phyloP scores from a whole-genome alignment of 176 grass and related monocot species.

The Olyra latifolia region DNA sequence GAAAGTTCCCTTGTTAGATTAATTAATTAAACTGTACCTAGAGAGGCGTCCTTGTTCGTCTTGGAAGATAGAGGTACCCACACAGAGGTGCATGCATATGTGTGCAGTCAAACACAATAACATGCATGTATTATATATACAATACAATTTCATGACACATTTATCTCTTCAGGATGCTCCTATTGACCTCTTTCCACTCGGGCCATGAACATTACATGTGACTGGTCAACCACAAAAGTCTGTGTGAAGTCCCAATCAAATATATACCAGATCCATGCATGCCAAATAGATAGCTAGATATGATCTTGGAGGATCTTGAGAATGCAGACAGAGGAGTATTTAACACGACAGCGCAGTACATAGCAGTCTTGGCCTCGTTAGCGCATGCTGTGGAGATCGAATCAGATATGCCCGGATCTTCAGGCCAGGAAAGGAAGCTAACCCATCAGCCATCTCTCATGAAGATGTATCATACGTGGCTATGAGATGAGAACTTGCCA shows the following conservation, averaged over 20 bases:
- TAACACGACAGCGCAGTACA: neutral
- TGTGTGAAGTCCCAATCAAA: neutral
- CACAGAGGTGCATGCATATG: neutral
- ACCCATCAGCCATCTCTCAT: neutral
- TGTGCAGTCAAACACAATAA: neutral
- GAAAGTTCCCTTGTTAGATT: neutral
- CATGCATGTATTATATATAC: neutral
- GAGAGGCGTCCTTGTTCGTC: neutral
- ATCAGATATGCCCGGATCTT: neutral
- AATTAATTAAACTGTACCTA: neutral
- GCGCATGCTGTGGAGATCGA: neutral
- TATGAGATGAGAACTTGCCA: neutral
- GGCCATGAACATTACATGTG: neutral
- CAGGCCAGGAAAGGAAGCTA: neutral
- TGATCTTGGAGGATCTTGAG: neutral
- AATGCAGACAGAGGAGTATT: neutral
- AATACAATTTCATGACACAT: too few relatives aligned
- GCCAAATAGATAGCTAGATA: neutral
- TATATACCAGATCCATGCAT: neutral
- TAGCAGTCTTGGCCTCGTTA: constrained; percentile 2
- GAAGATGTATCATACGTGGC: neutral
- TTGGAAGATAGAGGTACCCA: neutral
- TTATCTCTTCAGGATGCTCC: neutral
- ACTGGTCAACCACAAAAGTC: neutral
- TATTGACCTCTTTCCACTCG: neutral